A percentile compares a stretch with the other conserved stretches of the same genome.
These are phyloP conservation scores for Fusarium sp. DNA, from an alignment of 2,329 filamentous ascomycete genomes.

Conservation along the genomic window DNA sequence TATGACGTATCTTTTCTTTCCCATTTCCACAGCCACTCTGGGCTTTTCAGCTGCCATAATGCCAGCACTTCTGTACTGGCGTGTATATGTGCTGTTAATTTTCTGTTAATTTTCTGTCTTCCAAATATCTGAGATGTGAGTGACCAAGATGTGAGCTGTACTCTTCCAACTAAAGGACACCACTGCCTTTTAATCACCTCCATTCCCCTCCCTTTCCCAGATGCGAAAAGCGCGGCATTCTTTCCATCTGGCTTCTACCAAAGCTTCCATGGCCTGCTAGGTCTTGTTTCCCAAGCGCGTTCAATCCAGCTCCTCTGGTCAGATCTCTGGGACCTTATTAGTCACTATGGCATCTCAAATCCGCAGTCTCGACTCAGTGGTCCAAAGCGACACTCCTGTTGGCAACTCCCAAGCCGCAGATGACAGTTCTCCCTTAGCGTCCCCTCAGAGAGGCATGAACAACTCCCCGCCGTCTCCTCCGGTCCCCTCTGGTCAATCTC, in stretches of 20 bases:
- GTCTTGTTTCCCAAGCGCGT: neutral
- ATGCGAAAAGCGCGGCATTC: neutral
- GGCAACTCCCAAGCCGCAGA: neutral
- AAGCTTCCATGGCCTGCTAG: neutral
- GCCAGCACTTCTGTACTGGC: neutral
- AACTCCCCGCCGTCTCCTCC: neutral
- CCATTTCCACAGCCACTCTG: accelerated
- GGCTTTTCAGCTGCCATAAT: neutral
- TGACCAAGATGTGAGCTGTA: neutral
- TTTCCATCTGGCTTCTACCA: neutral
- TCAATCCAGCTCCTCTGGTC: accelerated
- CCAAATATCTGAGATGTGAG: neutral
- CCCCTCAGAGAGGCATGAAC: neutral
- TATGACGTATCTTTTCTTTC: neutral
- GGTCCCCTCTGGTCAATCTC: neutral
- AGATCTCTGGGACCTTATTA: neutral
- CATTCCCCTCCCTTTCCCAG: neutral
- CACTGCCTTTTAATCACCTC: neutral
- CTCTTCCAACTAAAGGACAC: neutral
- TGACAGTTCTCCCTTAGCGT: neutral
- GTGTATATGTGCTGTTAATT: neutral
- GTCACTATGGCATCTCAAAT: neutral
- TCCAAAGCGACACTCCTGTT: neutral
- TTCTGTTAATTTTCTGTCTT: neutral
- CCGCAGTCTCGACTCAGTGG: neutral